Evolutionary conservation across 768 basidiomycete genomes (phyloP).

Genomic region (Mycena albidolilacea): DNA sequence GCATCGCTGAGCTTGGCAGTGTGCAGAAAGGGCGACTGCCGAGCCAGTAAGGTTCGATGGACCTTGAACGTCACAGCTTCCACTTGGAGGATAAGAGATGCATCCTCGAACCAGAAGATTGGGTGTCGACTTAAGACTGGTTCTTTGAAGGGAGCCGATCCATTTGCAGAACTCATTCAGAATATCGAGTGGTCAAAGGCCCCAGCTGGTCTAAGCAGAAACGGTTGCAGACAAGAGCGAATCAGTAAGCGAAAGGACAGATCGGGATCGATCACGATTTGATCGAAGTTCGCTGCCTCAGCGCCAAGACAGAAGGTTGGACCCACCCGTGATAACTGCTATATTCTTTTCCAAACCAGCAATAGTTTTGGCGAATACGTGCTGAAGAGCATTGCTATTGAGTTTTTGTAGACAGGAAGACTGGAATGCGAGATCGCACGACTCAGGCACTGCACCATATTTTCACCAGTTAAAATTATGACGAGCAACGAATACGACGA

Average conservation of each 20-base stretch:
- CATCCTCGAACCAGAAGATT: conserved; percentile 78
- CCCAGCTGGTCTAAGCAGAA: background rate
- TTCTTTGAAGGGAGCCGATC: background rate
- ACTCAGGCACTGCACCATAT: background rate
- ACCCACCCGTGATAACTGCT: no score
- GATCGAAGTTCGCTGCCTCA: background rate
- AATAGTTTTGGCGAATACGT: no score
- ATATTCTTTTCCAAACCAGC: no score
- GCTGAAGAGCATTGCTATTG: no score
- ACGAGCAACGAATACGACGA: conserved; percentile 31
- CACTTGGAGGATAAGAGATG: conserved; percentile 67
- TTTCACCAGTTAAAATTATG: conserved; percentile 7
- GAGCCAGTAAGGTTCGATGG: conserved; percentile 65
- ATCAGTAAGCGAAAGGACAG: background rate
- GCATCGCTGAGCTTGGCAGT: background rate
- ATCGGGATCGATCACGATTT: background rate
- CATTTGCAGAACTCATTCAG: conserved; percentile 12
- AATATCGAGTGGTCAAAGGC: background rate
- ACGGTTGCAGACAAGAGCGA: background rate
- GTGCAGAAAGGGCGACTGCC: conserved; percentile 59
- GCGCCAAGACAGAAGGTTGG: no score
- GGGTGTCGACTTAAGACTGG: conserved; percentile 52
- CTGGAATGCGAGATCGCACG: no score
- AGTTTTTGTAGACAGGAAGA: no score
- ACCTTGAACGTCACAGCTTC: conserved; percentile 67